Evolutionary conservation across 345 rosid species (phyloP), one percentile per base, ranked within the genome.

Genomic region (Arabis alpina): DNA sequence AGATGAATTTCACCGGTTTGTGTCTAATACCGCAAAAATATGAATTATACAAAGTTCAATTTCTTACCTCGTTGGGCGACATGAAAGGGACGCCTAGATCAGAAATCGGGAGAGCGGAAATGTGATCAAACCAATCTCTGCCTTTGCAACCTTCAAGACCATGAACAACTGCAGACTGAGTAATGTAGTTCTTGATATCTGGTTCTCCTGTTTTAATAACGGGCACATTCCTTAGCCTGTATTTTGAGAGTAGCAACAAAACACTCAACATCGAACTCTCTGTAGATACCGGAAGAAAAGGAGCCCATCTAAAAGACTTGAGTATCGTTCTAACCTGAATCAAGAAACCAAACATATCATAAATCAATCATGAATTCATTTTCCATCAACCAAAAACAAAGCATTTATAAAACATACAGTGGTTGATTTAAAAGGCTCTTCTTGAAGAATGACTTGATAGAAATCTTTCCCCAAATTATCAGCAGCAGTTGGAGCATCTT

Each of bases 371-470:
- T 15, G 11, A 40, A 4, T 36, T 4, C 0, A 6, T 24, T 25
- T 14, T 19, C 13, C 25, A 55, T 9, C 2, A 11, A 56, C 8
- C 42, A 37, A 39, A 39, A 39, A 5, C 40, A 36, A 57, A 57
- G 34, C 37, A 51, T 19, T 12, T 7, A 9, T 27, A 56, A 42
- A 16, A 12, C 85, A 83, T 75, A 88, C 92, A 9, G 85, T 75
- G 71, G 96, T 88, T 49, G 94, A 87, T 76, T 82, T 90, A 75
- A 93, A 93, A 25, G 97, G 97, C 73, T 93, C 97, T 78, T 93
- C 93, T 77, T 83, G 81, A 28, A 90, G 86, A 57, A 90, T 78
- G 39, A 85, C 85, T 75, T 86, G 78, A 78, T 88, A 93, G 70
- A 90, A 90, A 53, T 93, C 97, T 64, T 85, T 74, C 42, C 91